Percentiles rank a stretch among this genome's conserved stretches.
phyloP scores from a whole-genome alignment of 2,329 filamentous ascomycete genomes.

The Ophiocordyceps camponoti-saundersi region DNA sequence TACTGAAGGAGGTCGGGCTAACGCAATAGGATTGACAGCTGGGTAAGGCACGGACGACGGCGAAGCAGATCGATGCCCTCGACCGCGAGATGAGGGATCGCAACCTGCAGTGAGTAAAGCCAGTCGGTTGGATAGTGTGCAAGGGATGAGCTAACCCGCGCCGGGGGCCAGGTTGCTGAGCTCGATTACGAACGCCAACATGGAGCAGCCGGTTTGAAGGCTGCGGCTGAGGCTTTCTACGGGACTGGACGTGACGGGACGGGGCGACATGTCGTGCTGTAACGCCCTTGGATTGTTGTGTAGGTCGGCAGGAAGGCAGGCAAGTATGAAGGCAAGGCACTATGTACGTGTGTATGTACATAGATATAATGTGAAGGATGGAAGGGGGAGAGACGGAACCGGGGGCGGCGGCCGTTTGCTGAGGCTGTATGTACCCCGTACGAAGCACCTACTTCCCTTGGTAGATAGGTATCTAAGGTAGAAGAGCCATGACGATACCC shows the following conservation, averaged over 20 bases:
- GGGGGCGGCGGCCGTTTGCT: neutral
- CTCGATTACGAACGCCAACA: slow-evolving; percentile 9
- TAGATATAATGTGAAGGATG: no score
- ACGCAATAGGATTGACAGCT: slow-evolving; percentile 13
- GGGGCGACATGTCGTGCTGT: neutral
- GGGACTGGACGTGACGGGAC: neutral
- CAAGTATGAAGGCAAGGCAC: no score
- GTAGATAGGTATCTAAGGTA: neutral
- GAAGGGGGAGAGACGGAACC: no score
- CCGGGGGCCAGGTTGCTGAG: slow-evolving; percentile 5
- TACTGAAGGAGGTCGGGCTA: neutral
- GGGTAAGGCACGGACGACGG: slow-evolving; percentile 25
- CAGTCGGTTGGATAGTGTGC: no score
- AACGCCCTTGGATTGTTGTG: no score
- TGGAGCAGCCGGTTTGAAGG: slow-evolving; percentile 3
- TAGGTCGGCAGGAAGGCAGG: no score
- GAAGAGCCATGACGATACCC: slow-evolving; percentile 3
- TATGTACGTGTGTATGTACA: no score
- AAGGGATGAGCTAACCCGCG: neutral
- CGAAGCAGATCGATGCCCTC: slow-evolving; percentile 33
- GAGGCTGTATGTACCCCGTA: neutral
- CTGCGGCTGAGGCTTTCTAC: neutral
- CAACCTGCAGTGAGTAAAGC: slow-evolving; percentile 25
- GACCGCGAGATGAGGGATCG: slow-evolving; percentile 39
- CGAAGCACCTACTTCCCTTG: neutral